These are phyloP conservation scores for Colletotrichum australisinense DNA, from an alignment of 2,329 filamentous ascomycete species.

Conservation along the genomic window DNA sequence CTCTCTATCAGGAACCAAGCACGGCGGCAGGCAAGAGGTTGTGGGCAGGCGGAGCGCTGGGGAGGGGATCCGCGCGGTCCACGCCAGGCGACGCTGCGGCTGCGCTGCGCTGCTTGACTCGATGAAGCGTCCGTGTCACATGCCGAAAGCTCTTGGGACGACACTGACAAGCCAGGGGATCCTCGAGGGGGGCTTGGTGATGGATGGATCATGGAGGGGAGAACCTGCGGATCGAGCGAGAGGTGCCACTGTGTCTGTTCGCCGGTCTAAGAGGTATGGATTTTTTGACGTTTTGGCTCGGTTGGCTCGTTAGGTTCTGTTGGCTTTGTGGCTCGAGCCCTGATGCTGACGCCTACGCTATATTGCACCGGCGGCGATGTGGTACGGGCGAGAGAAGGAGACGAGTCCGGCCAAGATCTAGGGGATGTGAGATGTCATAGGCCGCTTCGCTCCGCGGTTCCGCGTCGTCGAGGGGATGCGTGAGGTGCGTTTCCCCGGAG, in stretches of 20 bases:
- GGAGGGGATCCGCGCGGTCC: constrained; percentile 11
- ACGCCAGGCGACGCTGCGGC: neutral
- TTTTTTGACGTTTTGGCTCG: neutral
- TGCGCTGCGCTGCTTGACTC: constrained; percentile 25
- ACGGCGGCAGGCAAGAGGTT: neutral
- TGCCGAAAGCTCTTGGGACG: constrained; percentile 12
- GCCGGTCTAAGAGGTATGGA: neutral
- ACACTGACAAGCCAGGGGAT: constrained; percentile 33
- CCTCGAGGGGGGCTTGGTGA: neutral
- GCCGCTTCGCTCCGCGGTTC: neutral
- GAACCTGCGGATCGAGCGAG: constrained; percentile 5
- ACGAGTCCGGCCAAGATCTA: neutral
- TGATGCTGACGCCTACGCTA: neutral
- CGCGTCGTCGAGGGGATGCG: constrained; percentile 4
- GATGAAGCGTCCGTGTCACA: constrained; percentile 27
- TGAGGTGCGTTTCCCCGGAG: constrained; percentile 17
- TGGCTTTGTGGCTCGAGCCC: constrained; percentile 8
- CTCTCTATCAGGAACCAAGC: neutral
- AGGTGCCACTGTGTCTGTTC: constrained; percentile 22
- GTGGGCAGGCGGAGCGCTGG: constrained; percentile 1
- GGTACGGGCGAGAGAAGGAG: neutral
- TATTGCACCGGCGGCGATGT: neutral
- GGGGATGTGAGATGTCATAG: neutral
- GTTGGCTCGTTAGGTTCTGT: neutral
- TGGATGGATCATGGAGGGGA: neutral